Evolutionary conservation across 768 basidiomycete species (phyloP), one percentile per base, ranked within the genome.

Genomic region (Macrolepiota dolichaula): DNA sequence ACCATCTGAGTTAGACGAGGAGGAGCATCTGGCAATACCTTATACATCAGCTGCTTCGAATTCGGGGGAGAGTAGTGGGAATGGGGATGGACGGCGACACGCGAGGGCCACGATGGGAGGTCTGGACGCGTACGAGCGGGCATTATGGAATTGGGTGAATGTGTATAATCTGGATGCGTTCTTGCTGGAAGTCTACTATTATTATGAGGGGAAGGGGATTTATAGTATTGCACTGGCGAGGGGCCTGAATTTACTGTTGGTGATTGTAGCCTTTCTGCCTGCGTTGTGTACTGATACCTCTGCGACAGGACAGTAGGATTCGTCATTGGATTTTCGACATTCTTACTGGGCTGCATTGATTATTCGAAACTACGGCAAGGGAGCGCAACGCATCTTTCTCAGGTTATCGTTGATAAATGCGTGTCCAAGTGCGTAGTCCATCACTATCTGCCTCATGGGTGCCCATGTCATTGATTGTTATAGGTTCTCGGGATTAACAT

Each of bases 81-180:
- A 74, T 7, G 73, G 71, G 37, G 66, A 70, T 32, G 68, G 72
- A 24, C 70, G 70, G 19, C 70, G 73, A 57, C 77, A 71, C 46
- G 67, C 74, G 19, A 85, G 77, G 62, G 79, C 76, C 35, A 38
- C 65, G 46, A 83, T 87, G 81, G 82, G 85, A 54, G 89, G 92
- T 9, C 71, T 94, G 49, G 90, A 94, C 68, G 85, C 86, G 12
- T 88, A 92, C 68, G 95, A 99, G 72, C 88, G 87, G 61, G 97
- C 97, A 0, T 73, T 98, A 51, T 99, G 97, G 97, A 91, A 92
- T 61, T 99, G 97, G 97, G 94, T 98, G 62, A 99, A 99, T 70
- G 94, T 98, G 12, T 94, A 94, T 71, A 98, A 99, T 70, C 81
- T 99, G 40, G 97, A 99, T 69, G 88, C 87, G 7, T 99, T 96